Base-by-base conservation (phyloP, 768 basidiomycete species). In the Termitomyces heimii region DNA sequence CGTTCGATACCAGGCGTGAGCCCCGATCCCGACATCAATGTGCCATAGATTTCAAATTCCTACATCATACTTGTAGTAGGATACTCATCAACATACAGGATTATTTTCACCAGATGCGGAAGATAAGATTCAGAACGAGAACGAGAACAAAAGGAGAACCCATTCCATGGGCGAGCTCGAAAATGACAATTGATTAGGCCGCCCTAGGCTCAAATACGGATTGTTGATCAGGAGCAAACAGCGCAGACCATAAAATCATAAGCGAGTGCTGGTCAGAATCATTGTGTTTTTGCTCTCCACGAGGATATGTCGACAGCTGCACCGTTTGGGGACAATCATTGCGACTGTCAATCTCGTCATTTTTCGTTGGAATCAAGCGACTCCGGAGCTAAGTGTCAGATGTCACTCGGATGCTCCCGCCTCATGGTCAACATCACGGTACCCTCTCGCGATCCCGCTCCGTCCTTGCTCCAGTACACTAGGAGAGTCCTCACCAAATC, bases 361-460 rank as follows among this genome's bases (percentile, higher is more conserved):
- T 10, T 42, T 22, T 22, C 42, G 9, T 42, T 10, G 40, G 20
- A 12, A 18, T n/a, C 7, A 7, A 20, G 40, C 3, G 42, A 13
- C 39, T 40, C n/a, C 20, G 20, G 12, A 22, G 20, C 16, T 42
- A 22, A 4, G 22, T 24, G 8, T 24, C 22, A 24, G 9, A 43
- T 5, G 7, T 12, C 29, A 55, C 18, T 46, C 24, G 9, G 20
- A 26, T n/a, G 26, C 14, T 9, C 5, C 53, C 12, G 8, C 29
- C 2, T 57, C 54, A 42, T 58, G 58, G 34, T 72, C 71, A 60
- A 79, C 79, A 58, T 89, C 87, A 47, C 80, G 80, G 68, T 98
- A 98, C 10, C 89, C 92, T 60, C 88, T 81, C 39, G 96, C 94
- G 46, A 96, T 88, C 5, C 96, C 96, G 62, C 82, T 89, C 46